phyloP scores from a whole-genome alignment of 1,139 yeast species.

The Pichia sp. region DNA sequence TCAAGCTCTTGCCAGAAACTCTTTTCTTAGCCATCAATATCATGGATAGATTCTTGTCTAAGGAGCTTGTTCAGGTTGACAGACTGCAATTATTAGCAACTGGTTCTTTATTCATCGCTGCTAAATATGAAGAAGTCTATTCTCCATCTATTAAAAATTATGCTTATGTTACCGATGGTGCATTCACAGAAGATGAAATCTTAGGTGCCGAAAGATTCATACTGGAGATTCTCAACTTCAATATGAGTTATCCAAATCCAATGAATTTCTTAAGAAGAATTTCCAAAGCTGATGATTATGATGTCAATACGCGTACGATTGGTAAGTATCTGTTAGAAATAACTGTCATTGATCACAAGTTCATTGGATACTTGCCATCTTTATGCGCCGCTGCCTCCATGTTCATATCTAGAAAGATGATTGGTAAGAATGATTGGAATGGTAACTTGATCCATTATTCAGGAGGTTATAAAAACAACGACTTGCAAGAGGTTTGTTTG shows the following conservation, averaged over 20 bases:
- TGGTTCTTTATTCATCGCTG: constrained; percentile 87
- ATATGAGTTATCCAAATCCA: constrained; percentile 88
- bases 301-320: constrained; percentile 86
- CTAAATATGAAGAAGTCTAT: constrained; percentile 94
- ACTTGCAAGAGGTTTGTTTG: constrained; percentile 68
- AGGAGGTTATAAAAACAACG: constrained; percentile 82
- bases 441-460: constrained; percentile 85
- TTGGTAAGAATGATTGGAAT: constrained; percentile 74
- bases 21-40: constrained; percentile 83
- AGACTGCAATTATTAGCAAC: constrained; percentile 89
- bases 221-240: constrained; percentile 71
- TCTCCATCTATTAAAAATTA: constrained; percentile 87
- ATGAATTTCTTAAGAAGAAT: constrained; percentile 91
- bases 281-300: constrained; percentile 94
- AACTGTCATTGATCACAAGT: constrained; percentile 74
- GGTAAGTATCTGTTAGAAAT: constrained; percentile 89
- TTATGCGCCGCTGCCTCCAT: constrained; percentile 89
- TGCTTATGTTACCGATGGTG: constrained; percentile 85
- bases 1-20: constrained; percentile 88
- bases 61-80: constrained; percentile 77
- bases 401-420: constrained; percentile 80
- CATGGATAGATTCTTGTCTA: constrained; percentile 87
- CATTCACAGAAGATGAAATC: constrained; percentile 81
- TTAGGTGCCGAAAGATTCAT: constrained; percentile 85
- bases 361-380: constrained; percentile 78